Evolutionary conservation across 2,329 filamentous ascomycete genomes (phyloP).

Genomic region (Cladosporium austrohemisphaericum): DNA sequence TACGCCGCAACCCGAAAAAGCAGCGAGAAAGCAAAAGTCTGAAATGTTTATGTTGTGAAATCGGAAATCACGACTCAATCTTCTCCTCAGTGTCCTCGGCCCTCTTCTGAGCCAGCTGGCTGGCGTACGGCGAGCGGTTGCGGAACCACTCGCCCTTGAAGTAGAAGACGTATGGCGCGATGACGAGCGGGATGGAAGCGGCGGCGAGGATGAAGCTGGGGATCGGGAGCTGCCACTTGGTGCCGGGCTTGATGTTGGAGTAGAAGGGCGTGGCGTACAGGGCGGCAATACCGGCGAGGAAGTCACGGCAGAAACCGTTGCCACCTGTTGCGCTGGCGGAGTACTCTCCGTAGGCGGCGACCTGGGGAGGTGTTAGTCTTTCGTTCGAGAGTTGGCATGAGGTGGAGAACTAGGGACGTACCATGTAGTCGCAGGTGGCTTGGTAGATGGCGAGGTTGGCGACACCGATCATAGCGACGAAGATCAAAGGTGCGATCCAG

Average conservation of each 20-base stretch:
- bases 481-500: slow-evolving; percentile 67
- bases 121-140: slow-evolving; percentile 30
- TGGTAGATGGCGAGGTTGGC: slow-evolving; percentile 53
- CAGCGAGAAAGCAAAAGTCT: no score
- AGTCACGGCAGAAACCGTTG: slow-evolving; percentile 70
- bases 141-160: slow-evolving; percentile 41
- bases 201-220: slow-evolving; percentile 53
- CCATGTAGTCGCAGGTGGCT: slow-evolving; percentile 56
- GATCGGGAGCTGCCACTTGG: slow-evolving; percentile 37
- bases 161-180: slow-evolving; percentile 56
- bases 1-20: no score
- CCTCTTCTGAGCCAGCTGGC: slow-evolving; percentile 47
- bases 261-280: slow-evolving; percentile 59
- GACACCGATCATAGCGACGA: slow-evolving; percentile 63
- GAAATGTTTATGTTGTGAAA: no score
- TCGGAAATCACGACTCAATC: background rate
- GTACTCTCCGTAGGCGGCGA: slow-evolving; percentile 68
- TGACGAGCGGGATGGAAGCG: slow-evolving; percentile 49
- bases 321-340: slow-evolving; percentile 71
- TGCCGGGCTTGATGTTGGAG: slow-evolving; percentile 24
- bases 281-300: slow-evolving; percentile 68
- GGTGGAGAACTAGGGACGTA: slow-evolving; percentile 64
- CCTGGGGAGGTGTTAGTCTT: slow-evolving; percentile 50
- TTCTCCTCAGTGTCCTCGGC: slow-evolving; percentile 25
- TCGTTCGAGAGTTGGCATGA: slow-evolving; percentile 56